Conservation (phyloP, 345 rosid species). For the Moringa oleifera region DNA sequence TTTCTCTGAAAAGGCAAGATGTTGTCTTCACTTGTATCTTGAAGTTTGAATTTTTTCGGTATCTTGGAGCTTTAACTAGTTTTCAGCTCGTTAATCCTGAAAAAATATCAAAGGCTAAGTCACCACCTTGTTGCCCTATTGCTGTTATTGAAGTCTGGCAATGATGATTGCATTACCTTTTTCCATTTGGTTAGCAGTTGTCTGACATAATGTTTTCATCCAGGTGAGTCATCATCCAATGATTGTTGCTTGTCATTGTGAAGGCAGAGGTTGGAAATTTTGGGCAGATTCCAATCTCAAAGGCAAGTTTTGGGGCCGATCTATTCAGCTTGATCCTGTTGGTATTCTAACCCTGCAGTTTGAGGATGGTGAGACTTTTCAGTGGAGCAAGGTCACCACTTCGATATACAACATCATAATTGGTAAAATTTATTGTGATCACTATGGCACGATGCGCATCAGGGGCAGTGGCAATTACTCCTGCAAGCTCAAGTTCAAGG, state of each 20-base stretch:
- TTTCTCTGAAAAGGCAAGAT: constrained; percentile 84
- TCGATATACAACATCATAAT: constrained; percentile 96
- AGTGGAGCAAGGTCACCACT: constrained; percentile 99
- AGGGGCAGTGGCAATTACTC: constrained; percentile 80
- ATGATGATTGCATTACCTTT: background rate
- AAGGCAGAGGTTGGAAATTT: constrained; percentile 98
- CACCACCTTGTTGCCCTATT: background rate
- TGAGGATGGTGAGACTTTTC: constrained; percentile 85
- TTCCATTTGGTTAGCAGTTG: background rate
- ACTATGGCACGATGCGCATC: constrained; percentile 95
- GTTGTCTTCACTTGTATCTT: background rate
- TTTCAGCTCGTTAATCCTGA: too few species aligned
- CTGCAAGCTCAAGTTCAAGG: constrained; percentile 95
- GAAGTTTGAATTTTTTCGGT: background rate
- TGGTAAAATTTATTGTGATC: constrained; percentile 93
- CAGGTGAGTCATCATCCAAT: constrained; percentile 99
- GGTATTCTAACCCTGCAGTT: constrained; percentile 81
- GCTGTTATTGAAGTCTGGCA: background rate
- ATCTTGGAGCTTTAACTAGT: background rate
- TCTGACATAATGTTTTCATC: constrained; percentile 24
- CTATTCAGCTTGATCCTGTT: constrained; percentile 98
- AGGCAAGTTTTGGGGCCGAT: constrained; percentile 97
- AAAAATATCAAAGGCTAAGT: background rate
- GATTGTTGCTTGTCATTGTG: constrained; percentile 97
- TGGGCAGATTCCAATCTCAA: constrained; percentile 98